Base-by-base conservation (phyloP, 2,329 filamentous ascomycete species). In the Fusarium siculi region DNA sequence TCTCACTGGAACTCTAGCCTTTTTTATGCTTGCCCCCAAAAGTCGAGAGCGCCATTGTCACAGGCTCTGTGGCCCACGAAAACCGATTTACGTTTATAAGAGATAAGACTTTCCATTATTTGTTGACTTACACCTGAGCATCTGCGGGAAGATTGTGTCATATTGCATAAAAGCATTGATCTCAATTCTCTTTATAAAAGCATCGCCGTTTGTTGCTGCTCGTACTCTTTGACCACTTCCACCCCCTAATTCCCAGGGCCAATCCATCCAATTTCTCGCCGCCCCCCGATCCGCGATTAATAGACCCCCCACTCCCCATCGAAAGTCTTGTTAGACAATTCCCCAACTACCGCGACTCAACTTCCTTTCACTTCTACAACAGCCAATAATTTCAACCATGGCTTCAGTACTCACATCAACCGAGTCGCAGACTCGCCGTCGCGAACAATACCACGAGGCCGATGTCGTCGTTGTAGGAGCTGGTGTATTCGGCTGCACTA, bases 401-500 rank as follows among this genome's bases (percentile, higher is more conserved):
- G 76, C 77, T 66, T 76, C 79, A 68, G 74, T 80, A 49, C 68
- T 77, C 50, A 78, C 81, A 66, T 73, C 81, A 57, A 72, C 77
- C 63, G 84, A 85, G 66, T 81, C 82, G 75, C 83, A 84, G 66
- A 80, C 82, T 70, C 82, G 87, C 73, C 86, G 89, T 68, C 86
- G 89, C 73, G 80, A 85, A 54, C 81, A 84, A 63, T 85, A 89
- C 80, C 90, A 91, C 79, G 89, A 92, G 78, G 90, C 89, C 71
- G 96, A 99, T 78, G 91, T 97, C 40, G 93, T 98, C 46, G 92
- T 99, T 58, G 92, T 99, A 42, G 96, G 96, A 74, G 96, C 94
- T 6, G 96, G 96, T 62, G 88, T 98, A 66, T 90, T 97, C 72
- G 96, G 96, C 44, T 97, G 94, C 81, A 93, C 95, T 25, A 86